These are phyloP conservation scores for Bryoerythrophyllum caledonicum DNA, from an alignment of 225 moss, liverwort and hornwort genomes.

Conservation along the genomic window DNA sequence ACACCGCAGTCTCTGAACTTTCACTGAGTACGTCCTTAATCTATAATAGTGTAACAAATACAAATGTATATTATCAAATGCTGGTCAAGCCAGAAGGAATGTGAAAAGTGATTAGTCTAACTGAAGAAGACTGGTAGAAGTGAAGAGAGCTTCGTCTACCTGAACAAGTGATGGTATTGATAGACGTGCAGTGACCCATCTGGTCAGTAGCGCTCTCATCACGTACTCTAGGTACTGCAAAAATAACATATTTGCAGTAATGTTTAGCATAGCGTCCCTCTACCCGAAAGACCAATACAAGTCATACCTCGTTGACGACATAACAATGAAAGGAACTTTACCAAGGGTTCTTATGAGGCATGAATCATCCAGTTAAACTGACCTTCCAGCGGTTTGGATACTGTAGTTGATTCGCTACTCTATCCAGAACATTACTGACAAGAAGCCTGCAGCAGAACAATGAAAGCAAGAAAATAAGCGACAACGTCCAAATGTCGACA, in stretches of 20 bases:
- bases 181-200: constrained; percentile 78
- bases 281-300: not conserved
- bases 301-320: not conserved
- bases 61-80: constrained; percentile 16
- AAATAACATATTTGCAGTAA: constrained; percentile 3
- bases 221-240: constrained; percentile 77
- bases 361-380: constrained; percentile 13
- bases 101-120: constrained; percentile 35
- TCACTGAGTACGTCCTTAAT: constrained; percentile 61
- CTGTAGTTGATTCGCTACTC: constrained; percentile 61
- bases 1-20: constrained; percentile 43
- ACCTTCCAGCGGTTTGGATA: constrained; percentile 87
- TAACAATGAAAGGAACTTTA: not conserved
- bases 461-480: constrained; percentile 23
- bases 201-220: constrained; percentile 74
- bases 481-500: no score
- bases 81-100: constrained; percentile 18
- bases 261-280: not conserved
- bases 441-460: constrained; percentile 59
- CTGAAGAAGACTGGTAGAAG: constrained; percentile 53
- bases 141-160: constrained; percentile 39
- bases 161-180: constrained; percentile 68
- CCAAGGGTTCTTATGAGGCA: not conserved
- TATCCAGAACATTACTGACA: constrained; percentile 63
- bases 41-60: constrained; percentile 30